A percentile compares a stretch with the other conserved stretches of the same genome.
phyloP scores from a whole-genome alignment of 306 rosid species.

The Benincasa hispida region DNA sequence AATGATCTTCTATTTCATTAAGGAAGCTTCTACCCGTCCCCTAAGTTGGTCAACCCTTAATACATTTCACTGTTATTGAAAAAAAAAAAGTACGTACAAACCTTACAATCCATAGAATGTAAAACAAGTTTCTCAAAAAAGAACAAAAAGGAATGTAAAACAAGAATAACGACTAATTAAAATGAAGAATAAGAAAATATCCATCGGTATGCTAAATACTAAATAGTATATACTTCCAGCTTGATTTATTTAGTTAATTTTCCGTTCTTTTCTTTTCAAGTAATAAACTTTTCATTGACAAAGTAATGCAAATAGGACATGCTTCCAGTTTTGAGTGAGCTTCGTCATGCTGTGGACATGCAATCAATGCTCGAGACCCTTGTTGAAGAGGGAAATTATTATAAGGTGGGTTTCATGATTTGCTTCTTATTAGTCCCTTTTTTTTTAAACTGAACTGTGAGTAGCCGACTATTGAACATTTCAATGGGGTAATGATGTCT shows the following conservation, averaged over 20 bases:
- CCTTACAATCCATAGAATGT: background rate
- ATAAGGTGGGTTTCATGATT: constrained; percentile 48
- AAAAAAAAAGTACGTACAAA: background rate
- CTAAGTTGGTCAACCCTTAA: background rate
- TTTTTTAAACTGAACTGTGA: constrained; percentile 2
- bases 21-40: background rate
- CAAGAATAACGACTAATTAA: background rate
- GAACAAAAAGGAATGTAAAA: background rate
- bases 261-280: background rate
- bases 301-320: constrained; percentile 44
- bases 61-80: background rate
- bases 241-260: background rate
- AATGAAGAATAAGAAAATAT: background rate
- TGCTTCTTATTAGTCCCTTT: constrained; percentile 17
- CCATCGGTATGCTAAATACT: background rate
- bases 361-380: constrained; percentile 79
- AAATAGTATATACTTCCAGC: background rate
- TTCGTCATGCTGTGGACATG: constrained; percentile 68
- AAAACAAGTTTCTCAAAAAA: too few relatives aligned
- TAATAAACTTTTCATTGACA: constrained; percentile 8
- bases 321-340: constrained; percentile 77
- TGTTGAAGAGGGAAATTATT: constrained; percentile 85
- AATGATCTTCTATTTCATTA: background rate
- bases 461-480: background rate
- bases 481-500: background rate